Evolutionary conservation across 768 basidiomycete genomes (phyloP).

Genomic region (Lentinula detonsa): DNA sequence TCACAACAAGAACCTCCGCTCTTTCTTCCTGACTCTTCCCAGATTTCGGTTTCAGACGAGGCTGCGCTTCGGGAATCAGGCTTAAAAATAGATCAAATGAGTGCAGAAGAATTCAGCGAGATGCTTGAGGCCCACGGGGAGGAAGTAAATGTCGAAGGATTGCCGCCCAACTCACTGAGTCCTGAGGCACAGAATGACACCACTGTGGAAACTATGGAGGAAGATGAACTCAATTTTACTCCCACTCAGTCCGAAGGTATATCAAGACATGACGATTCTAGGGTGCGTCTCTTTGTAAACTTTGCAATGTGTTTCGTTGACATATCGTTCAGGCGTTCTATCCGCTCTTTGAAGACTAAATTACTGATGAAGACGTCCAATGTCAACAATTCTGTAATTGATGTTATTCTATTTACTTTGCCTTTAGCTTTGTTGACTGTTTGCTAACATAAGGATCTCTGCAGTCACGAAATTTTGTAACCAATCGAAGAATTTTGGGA

Average conservation of each 20-base stretch:
- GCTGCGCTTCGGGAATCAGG: slow-evolving; percentile 54
- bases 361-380: background rate
- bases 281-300: background rate
- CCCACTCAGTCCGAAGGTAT: background rate
- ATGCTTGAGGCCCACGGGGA: slow-evolving; percentile 57
- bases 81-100: slow-evolving; percentile 64
- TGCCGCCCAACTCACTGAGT: background rate
- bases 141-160: slow-evolving; percentile 29
- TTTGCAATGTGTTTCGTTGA: background rate
- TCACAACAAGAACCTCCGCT: slow-evolving; percentile 28
- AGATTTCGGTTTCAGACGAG: slow-evolving; percentile 51
- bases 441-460: background rate
- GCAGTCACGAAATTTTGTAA: background rate
- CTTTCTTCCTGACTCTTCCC: slow-evolving; percentile 45
- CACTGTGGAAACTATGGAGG: slow-evolving; percentile 11
- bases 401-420: too few relatives aligned
- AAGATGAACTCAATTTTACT: slow-evolving; percentile 1
- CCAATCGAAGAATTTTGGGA: background rate
- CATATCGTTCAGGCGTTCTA: slow-evolving; percentile 30
- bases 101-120: slow-evolving; percentile 50
- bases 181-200: slow-evolving; percentile 1
- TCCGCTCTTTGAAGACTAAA: slow-evolving; percentile 46
- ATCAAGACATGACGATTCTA: background rate
- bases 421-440: too few relatives aligned
- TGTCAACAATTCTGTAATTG: too few relatives aligned